Evolutionary conservation across 371 early-diverging fungal species (phyloP).

Genomic region (Apophysomyces variabilis): DNA sequence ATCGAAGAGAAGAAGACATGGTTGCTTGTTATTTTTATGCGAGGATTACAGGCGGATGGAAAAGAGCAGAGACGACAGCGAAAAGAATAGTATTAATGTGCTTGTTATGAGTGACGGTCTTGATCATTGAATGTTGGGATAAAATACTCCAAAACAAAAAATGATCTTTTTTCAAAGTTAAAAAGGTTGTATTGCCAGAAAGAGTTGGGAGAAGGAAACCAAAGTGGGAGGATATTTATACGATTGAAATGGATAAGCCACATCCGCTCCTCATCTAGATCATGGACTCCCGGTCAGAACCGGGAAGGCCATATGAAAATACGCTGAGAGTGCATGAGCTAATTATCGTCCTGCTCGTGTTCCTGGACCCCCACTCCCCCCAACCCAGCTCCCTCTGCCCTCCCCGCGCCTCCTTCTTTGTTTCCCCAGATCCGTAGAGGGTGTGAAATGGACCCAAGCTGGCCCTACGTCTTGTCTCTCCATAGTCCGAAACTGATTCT

Average conservation of each 20-base stretch:
- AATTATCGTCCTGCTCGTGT: constrained; percentile 9
- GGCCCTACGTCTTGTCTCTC: constrained; percentile 5
- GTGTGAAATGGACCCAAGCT: constrained; percentile 1
- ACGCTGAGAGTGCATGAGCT: constrained; percentile 4
- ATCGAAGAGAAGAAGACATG: constrained; percentile 5
- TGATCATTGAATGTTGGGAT: constrained; percentile 11
- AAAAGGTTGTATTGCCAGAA: background rate
- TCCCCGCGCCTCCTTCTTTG: background rate
- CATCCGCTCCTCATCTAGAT: background rate
- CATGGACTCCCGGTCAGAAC: background rate
- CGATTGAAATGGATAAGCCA: background rate
- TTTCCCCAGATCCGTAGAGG: background rate
- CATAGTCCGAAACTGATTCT: background rate
- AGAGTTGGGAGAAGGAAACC: background rate
- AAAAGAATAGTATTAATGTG: constrained; percentile 9
- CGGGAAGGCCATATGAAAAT: constrained; percentile 10
- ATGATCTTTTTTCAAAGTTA: background rate
- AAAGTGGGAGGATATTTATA: background rate
- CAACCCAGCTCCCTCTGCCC: background rate
- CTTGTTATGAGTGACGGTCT: constrained; percentile 7
- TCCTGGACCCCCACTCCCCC: background rate
- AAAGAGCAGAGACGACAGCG: constrained; percentile 9
- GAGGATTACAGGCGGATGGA: constrained; percentile 2
- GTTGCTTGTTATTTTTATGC: background rate
- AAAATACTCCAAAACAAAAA: constrained; percentile 3